phyloP scores from a whole-genome alignment of 805 yeast species.

The Tetrapisispora taiwanensis region DNA sequence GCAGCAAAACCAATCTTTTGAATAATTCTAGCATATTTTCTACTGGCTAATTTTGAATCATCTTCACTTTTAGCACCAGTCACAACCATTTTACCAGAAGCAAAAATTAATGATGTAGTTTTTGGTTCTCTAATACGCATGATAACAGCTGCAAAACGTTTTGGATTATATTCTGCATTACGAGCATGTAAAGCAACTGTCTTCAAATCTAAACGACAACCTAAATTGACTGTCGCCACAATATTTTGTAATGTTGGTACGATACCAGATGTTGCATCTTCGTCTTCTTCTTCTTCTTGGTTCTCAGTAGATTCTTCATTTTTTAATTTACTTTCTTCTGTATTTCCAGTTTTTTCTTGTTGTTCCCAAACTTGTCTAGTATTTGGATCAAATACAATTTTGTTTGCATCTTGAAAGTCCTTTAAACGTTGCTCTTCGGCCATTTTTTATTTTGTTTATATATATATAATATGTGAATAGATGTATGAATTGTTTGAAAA shows the following conservation, averaged over 20 bases:
- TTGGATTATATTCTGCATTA: constrained; percentile 97
- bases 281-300: constrained; percentile 33
- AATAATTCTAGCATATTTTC: constrained; percentile 95
- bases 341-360: constrained; percentile 12
- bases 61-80: constrained; percentile 99
- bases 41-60: constrained; percentile 93
- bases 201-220: constrained; percentile 89
- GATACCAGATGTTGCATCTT: constrained; percentile 81
- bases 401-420: constrained; percentile 28
- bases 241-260: constrained; percentile 91
- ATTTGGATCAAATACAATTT: constrained; percentile 28
- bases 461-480: too few species aligned
- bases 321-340: constrained; percentile 12
- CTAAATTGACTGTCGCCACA: constrained; percentile 95
- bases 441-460: background rate
- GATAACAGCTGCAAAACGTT: constrained; percentile 97
- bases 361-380: constrained; percentile 31
- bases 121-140: constrained; percentile 99
- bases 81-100: constrained; percentile 98
- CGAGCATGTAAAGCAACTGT: constrained; percentile 97
- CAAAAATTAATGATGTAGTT: constrained; percentile 94
- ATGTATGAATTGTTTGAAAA: too few species aligned
- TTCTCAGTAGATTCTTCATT: constrained; percentile 1
- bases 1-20: constrained; percentile 97
- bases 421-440: constrained; percentile 20